Evolutionary conservation across 2,329 filamentous ascomycete genomes (phyloP), one percentile per base, ranked within the genome.

Genomic region (Fusarium chaquense): DNA sequence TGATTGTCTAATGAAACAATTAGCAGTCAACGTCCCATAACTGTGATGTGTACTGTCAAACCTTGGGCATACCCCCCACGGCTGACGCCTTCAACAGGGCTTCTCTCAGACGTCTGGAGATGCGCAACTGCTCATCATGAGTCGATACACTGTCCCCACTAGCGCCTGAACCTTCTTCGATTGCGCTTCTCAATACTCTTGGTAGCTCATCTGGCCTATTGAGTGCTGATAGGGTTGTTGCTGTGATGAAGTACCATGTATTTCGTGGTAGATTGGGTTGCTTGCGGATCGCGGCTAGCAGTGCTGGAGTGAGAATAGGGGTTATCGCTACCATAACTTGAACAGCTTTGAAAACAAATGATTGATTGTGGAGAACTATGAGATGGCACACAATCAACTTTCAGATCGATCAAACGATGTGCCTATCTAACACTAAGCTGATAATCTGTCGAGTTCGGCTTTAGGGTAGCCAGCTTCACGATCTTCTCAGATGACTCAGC

Each of bases 221-320:
- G 20, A 75, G 60, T 10, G 56, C 62, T 8, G 73, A 74, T 20
- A 75, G 22, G 10, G 73, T 72, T 16, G 73, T 72, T 8, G 73
- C 73, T 9, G 73, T 57, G 44, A 75, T 74, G 15, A 75, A 65
- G 36, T 75, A 75, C 73, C 73, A 75, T 1, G 73, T 70, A 44
- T 75, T 69, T n/a, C 43, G 63, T 12, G 73, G 73, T 18, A 75
- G 52, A 38, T 73, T 67, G 20, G 73, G 67, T 8, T 72, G 71
- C 33, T 63, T 73, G 15, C 71, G 58, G 12, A 75, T 75, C 15
- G 65, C 28, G 10, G 65, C 26, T 11, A 75, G 59, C 9, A 75
- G 43, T 18, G 71, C 45, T 16, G 73, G 73, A 11, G 73, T 75
- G 9, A 75, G 45, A 24, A 75, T 61, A n/a, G 73, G 68, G 11